Evolutionary conservation across 2,329 filamentous ascomycete species (phyloP).

Genomic region (Neonectria faginata): DNA sequence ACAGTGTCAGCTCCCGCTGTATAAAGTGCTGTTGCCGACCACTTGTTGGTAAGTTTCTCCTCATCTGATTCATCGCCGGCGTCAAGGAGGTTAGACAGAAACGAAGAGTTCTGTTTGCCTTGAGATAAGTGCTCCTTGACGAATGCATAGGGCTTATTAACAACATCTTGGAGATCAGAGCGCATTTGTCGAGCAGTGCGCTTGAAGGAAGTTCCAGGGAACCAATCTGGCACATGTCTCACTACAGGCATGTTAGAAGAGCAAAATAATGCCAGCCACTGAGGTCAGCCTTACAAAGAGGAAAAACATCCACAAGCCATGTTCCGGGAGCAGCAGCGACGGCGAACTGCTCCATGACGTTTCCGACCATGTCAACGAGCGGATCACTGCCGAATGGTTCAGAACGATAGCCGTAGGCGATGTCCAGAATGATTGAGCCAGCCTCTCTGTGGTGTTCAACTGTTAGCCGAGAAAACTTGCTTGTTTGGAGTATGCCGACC

Average conservation of each 20-base stretch:
- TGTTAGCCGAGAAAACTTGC: background rate
- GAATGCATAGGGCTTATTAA: slow-evolving; percentile 13
- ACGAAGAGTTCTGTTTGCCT: slow-evolving; percentile 26
- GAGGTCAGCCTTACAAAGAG: slow-evolving; percentile 23
- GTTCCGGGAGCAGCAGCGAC: slow-evolving; percentile 26
- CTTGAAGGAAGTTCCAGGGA: slow-evolving; percentile 34
- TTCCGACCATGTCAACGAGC: slow-evolving; percentile 30
- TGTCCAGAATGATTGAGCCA: slow-evolving; percentile 34
- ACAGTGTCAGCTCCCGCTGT: slow-evolving; percentile 39
- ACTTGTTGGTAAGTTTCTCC: slow-evolving; percentile 32
- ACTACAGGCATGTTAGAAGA: slow-evolving; percentile 14
- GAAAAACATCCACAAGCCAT: slow-evolving; percentile 35
- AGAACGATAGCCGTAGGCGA: slow-evolving; percentile 35
- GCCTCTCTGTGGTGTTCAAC: slow-evolving; percentile 27
- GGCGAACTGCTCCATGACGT: slow-evolving; percentile 32
- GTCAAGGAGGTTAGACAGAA: slow-evolving; percentile 22
- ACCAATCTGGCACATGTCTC: slow-evolving; percentile 31
- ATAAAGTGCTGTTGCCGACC: slow-evolving; percentile 36
- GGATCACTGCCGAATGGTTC: slow-evolving; percentile 32
- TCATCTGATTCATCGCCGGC: slow-evolving; percentile 24
- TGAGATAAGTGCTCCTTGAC: slow-evolving; percentile 28
- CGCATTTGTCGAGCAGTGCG: slow-evolving; percentile 23
- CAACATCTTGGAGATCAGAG: slow-evolving; percentile 5
- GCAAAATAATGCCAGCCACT: no score
- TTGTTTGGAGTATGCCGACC: background rate